Conservation (phyloP, 108 stramenopile genomes). For the Cyclotella cryptica region DNA sequence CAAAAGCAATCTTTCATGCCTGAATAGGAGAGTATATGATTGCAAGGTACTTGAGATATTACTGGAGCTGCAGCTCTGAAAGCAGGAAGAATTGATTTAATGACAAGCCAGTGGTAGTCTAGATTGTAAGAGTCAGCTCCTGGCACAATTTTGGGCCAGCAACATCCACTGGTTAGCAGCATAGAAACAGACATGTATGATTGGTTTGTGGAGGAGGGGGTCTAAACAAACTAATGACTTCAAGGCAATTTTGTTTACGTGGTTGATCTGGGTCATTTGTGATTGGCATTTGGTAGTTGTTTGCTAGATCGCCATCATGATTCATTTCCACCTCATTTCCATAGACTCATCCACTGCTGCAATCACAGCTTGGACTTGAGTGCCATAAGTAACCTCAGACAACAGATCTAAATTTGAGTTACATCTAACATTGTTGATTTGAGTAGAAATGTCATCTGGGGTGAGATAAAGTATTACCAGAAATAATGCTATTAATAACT, state of each 20-base stretch:
- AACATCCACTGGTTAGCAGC: slow-evolving; percentile 38
- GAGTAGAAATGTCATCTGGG: slow-evolving; percentile 12
- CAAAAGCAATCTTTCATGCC: slow-evolving; percentile 37
- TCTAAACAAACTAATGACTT: slow-evolving; percentile 40
- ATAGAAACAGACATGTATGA: slow-evolving; percentile 31
- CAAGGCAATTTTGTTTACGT: slow-evolving; percentile 5
- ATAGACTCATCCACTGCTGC: slow-evolving; percentile 30
- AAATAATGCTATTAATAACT: slow-evolving; percentile 41
- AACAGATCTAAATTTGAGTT: slow-evolving; percentile 30
- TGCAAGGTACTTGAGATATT: slow-evolving; percentile 33
- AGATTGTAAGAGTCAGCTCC: neutral
- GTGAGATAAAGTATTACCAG: slow-evolving; percentile 35
- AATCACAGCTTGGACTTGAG: slow-evolving; percentile 31
- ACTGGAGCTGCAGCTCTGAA: slow-evolving; percentile 54
- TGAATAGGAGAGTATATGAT: slow-evolving; percentile 29
- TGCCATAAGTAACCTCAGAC: slow-evolving; percentile 29
- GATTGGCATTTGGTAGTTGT: neutral
- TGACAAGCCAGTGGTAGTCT: slow-evolving; percentile 22
- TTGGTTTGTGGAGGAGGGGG: too few relatives aligned
- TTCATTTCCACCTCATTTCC: neutral
- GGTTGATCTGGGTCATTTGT: slow-evolving; percentile 14
- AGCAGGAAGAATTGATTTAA: slow-evolving; percentile 29
- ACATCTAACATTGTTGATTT: slow-evolving; percentile 8
- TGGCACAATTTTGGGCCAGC: slow-evolving; percentile 37
- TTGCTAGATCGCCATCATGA: neutral